These are phyloP conservation scores for Melastoma candidum DNA, from an alignment of 441 rosid species.

Conservation along the genomic window DNA sequence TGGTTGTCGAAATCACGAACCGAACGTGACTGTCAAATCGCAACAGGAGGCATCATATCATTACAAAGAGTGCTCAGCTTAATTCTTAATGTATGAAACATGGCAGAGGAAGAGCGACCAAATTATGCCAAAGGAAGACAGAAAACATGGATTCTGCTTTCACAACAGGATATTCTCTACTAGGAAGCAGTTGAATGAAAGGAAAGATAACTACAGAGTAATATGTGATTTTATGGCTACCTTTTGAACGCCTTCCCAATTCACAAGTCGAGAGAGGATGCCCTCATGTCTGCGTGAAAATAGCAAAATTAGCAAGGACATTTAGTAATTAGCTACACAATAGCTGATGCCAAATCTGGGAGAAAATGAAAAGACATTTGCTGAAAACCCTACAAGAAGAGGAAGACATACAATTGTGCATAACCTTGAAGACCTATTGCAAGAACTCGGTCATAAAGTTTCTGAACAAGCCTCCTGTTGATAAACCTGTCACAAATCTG, in stretches of 20 bases:
- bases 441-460: constrained; percentile 64
- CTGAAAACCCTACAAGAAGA: too few relatives aligned
- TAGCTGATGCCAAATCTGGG: too few relatives aligned
- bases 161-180: too few relatives aligned
- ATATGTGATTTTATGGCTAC: constrained; percentile 20
- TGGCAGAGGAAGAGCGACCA: constrained; percentile 4
- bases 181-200: too few relatives aligned
- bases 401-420: constrained; percentile 69
- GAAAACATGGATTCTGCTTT: too few relatives aligned
- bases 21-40: constrained; percentile 52
- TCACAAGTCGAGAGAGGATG: constrained; percentile 61
- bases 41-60: background rate
- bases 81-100: background rate
- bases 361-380: too few relatives aligned
- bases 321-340: too few relatives aligned
- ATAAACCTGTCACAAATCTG: constrained; percentile 93
- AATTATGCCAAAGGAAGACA: background rate
- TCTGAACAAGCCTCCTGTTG: constrained; percentile 55
- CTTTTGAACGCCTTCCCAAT: constrained; percentile 87
- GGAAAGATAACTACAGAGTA: background rate
- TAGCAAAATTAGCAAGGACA: constrained; percentile 17
- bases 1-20: constrained; percentile 71
- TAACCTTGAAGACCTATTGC: constrained; percentile 83
- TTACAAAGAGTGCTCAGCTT: background rate
- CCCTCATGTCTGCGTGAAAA: constrained; percentile 52